Evolutionary conservation across 1,284 basidiomycete genomes (phyloP), one percentile per base, ranked within the genome.

Genomic region (Athelia sp.): DNA sequence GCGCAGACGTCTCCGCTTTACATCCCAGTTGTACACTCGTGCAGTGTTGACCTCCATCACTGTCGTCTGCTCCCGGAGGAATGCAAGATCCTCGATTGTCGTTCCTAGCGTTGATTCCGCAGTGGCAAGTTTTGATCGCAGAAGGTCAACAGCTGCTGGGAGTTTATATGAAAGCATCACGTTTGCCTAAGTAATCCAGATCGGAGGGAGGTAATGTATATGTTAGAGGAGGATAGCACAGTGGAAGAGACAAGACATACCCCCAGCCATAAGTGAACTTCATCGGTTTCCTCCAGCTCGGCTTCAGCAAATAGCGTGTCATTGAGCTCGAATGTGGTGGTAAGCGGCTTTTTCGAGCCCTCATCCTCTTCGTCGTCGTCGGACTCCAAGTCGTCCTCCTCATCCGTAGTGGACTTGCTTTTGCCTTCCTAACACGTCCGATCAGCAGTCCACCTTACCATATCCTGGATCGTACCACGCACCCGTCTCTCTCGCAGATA

Each of bases 21-120:
- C 93, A 64, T 96, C 93, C 88, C 90, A 95, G 63, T 99, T 99
- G 67, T 97, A 98, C 48, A 98, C 88, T 32, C 96, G 76, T 8
- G 96, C 96, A 22, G 92, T 96, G 66, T 98, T 98, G 53, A 99
- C 96, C 65, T 99, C 95, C 90, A 98, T 98, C 14, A 97, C 83
- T 3, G 96, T 99, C 48, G 96, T 81, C 67, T 99, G 96, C 64
- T 99, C 96, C 49, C 94, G 77, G 53, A 99, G 70, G 65, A 93
- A 99, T 62, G 94, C 94, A 24, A 98, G 75, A 65, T 99, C 97
- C 61, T 94, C 91, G 47, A 87, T 76, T 0, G 88, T 84, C 59
- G 85, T 82, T 26, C 73, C 63, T 38, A 96, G 71, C 52, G 76
- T 84, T 31, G 73, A 73, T 62, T 91, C 79, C 0, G 96, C 94